Percentiles rank a stretch among this genome's conserved stretches.
These are phyloP conservation scores for Tremella mesenterica DNA, from an alignment of 768 basidiomycete genomes.

Conservation along the genomic window DNA sequence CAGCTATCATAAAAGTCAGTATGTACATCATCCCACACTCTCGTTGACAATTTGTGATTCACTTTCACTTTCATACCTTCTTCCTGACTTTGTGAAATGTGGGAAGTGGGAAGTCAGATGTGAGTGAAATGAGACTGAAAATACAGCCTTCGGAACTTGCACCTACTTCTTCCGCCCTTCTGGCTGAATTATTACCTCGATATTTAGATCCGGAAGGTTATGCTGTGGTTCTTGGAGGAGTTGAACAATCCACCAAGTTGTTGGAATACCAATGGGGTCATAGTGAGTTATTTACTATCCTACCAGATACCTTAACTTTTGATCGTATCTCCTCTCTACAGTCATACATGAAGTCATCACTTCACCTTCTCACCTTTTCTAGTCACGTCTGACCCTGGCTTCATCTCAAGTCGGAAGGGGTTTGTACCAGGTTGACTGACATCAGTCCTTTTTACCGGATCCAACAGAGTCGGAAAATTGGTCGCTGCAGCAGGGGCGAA, in stretches of 20 bases:
- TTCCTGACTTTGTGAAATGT: no score
- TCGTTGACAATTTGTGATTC: not conserved
- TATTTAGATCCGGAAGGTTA: constrained; percentile 41
- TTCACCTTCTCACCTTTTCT: not conserved
- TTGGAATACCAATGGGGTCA: constrained; percentile 43
- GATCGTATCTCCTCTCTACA: no score
- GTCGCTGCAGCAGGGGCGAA: constrained; percentile 42
- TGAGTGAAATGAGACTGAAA: not conserved
- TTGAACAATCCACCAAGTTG: constrained; percentile 32
- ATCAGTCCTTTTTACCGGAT: constrained; percentile 43
- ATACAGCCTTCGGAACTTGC: constrained; percentile 42
- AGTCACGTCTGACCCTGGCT: no score
- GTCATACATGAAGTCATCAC: not conserved
- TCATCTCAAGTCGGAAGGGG: not conserved
- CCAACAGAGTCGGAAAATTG: constrained; percentile 34
- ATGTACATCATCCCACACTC: not conserved
- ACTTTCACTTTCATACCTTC: no score
- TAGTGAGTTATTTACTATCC: constrained; percentile 24
- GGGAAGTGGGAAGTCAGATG: no score
- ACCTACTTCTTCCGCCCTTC: constrained; percentile 28
- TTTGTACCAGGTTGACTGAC: constrained; percentile 2
- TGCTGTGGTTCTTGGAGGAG: constrained; percentile 35
- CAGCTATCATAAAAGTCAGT: constrained; percentile 40
- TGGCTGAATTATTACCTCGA: constrained; percentile 31
- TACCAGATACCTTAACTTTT: no score